Base-by-base conservation (phyloP, 306 rosid species). In the Mucuna pruriens region DNA sequence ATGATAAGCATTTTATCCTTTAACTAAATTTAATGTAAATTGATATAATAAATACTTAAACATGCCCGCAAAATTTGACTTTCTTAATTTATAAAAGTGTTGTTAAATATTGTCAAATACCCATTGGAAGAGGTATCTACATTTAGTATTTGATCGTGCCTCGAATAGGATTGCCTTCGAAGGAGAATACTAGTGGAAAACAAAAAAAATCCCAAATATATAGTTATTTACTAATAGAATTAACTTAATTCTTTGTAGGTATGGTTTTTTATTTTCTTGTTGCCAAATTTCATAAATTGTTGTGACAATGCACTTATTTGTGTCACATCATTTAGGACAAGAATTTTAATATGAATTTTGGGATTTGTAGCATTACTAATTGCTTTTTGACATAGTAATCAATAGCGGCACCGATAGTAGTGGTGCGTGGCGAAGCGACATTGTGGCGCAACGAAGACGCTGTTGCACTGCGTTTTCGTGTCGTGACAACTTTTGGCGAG, bases 361-460 rank as follows among this genome's bases (percentile, higher is more conserved):
- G 22, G 81, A 20, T 0, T 16, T 69, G 22, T 66, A 22, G 62
- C 58, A 60, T 16, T 55, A 40, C n/a, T 17, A 39, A 70, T 61
- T 77, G 74, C 71, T 38, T 73, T 74, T 36, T 77, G 44, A 66
- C 61, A 49, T 19, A 13, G n/a, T n/a, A n/a, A n/a, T n/a, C n/a
- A n/a, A n/a, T n/a, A n/a, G n/a, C n/a, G n/a, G n/a, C n/a, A n/a
- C n/a, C n/a, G n/a, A n/a, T n/a, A n/a, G n/a, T n/a, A n/a, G n/a
- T n/a, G n/a, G n/a, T n/a, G n/a, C n/a, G n/a, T n/a, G n/a, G n/a
- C n/a, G n/a, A n/a, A n/a, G n/a, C n/a, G n/a, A n/a, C n/a, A n/a
- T n/a, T n/a, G n/a, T n/a, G n/a, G n/a, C n/a, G n/a, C n/a, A n/a
- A n/a, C n/a, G n/a, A n/a, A n/a, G n/a, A n/a, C n/a, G n/a, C n/a